Evolutionary conservation across 176 grass and related monocot species (phyloP).

Genomic region (Bolboschoenus planiculmis): DNA sequence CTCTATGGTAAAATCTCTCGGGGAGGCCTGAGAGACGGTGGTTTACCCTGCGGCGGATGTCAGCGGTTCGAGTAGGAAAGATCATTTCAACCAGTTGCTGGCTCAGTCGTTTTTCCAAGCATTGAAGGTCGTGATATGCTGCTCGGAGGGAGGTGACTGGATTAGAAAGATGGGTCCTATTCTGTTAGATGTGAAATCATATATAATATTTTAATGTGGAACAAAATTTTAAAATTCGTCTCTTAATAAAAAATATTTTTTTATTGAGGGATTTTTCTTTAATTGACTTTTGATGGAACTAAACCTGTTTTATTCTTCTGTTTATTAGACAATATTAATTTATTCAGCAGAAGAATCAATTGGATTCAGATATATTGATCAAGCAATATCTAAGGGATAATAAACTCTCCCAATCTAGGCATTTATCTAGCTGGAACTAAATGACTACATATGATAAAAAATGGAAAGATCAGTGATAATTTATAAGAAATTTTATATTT

Average conservation of each 20-base stretch:
- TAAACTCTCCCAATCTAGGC: not conserved
- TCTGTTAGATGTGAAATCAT: too few relatives aligned
- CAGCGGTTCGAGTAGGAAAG: not conserved
- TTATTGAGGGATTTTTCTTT: not conserved
- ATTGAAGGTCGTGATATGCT: too few relatives aligned
- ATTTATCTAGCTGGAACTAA: not conserved
- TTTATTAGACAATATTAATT: not conserved
- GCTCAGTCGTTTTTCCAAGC: too few relatives aligned
- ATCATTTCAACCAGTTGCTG: too few relatives aligned
- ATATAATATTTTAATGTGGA: too few relatives aligned
- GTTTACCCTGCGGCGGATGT: not conserved
- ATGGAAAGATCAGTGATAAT: not conserved
- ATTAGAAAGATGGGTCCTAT: too few relatives aligned
- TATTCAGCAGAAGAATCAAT: not conserved
- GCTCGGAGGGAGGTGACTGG: too few relatives aligned
- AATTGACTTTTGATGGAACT: not conserved
- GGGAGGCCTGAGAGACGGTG: not conserved
- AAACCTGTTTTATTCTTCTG: too few relatives aligned
- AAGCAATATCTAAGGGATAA: not conserved
- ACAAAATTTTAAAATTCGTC: too few relatives aligned
- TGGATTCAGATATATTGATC: not conserved
- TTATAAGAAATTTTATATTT: too few relatives aligned
- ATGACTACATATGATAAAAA: not conserved
- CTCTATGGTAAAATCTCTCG: too few relatives aligned
- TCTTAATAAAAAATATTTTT: too few relatives aligned